Percentiles rank a stretch among this genome's conserved stretches.
Evolutionary conservation across 1,284 basidiomycete genomes (phyloP).

Genomic region (Tausonia pullulans): DNA sequence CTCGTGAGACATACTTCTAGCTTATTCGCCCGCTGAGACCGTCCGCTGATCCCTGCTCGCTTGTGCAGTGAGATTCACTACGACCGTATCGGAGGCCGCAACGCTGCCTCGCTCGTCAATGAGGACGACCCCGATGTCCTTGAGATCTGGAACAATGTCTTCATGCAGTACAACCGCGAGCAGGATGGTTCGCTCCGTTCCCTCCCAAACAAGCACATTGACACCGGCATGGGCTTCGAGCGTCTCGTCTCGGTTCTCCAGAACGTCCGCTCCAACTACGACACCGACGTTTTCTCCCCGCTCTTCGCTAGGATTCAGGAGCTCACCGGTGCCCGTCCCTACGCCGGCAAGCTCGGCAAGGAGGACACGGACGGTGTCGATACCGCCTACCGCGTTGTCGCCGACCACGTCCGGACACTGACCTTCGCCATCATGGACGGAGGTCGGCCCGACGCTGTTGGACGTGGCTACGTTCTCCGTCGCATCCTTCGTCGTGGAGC

Average conservation of each 20-base stretch:
- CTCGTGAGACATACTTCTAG: constrained; percentile 42
- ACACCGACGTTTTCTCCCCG: constrained; percentile 88
- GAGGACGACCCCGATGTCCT: constrained; percentile 90
- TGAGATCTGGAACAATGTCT: constrained; percentile 99
- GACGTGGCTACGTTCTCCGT: constrained; percentile 88
- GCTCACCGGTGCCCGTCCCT: constrained; percentile 76
- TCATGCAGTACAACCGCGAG: constrained; percentile 97
- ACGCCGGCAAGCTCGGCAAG: constrained; percentile 81
- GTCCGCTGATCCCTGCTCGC: not conserved
- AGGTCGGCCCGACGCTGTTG: constrained; percentile 90
- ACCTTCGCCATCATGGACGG: constrained; percentile 94
- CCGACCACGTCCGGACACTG: constrained; percentile 91
- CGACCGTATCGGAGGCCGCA: constrained; percentile 87
- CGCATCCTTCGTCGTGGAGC: constrained; percentile 86
- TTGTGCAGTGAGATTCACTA: constrained; percentile 77
- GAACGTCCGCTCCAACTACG: constrained; percentile 88
- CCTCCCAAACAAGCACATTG: constrained; percentile 88
- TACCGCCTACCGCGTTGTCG: constrained; percentile 93
- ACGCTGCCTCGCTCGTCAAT: constrained; percentile 86
- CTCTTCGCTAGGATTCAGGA: constrained; percentile 82
- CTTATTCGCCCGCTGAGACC: constrained; percentile 1
- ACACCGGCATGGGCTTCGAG: constrained; percentile 98
- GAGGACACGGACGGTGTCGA: constrained; percentile 91
- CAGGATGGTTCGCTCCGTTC: constrained; percentile 66
- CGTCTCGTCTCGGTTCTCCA: constrained; percentile 90